phyloP scores from a whole-genome alignment of 2,329 filamentous ascomycete genomes.

The Colletotrichum nymphaeae region DNA sequence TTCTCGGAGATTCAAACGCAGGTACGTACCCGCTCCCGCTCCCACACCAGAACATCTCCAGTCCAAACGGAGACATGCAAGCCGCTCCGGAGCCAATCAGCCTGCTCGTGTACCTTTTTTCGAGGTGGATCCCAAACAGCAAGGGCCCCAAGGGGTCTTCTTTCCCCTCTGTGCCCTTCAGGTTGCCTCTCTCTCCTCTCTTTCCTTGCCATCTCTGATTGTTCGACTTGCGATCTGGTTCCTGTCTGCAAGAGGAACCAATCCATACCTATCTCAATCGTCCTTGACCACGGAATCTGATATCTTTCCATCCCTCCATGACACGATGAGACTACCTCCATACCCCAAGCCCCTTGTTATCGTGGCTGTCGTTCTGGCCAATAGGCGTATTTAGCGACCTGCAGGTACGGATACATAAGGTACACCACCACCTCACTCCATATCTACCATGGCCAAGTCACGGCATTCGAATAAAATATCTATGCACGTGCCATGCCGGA shows the following conservation, averaged over 20 bases:
- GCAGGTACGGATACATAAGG: constrained; percentile 9
- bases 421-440: neutral
- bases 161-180: neutral
- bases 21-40: constrained; percentile 3
- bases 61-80: neutral
- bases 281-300: neutral
- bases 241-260: neutral
- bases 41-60: neutral
- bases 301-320: neutral
- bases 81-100: constrained; percentile 18
- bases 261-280: neutral
- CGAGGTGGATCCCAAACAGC: neutral
- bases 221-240: neutral
- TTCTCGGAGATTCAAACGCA: neutral
- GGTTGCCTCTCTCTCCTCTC: neutral
- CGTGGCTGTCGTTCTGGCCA: neutral
- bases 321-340: no score
- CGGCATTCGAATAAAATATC: constrained; percentile 2
- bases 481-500: constrained; percentile 29
- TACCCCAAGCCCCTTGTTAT: neutral
- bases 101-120: constrained; percentile 22
- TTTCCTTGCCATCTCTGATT: neutral
- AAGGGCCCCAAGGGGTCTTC: neutral
- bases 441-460: neutral
- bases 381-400: constrained; percentile 29